Percentiles rank a stretch among this genome's conserved stretches.
These are phyloP conservation scores for Thelonectria rubi DNA, from an alignment of 2,329 filamentous ascomycete genomes.

Conservation along the genomic window DNA sequence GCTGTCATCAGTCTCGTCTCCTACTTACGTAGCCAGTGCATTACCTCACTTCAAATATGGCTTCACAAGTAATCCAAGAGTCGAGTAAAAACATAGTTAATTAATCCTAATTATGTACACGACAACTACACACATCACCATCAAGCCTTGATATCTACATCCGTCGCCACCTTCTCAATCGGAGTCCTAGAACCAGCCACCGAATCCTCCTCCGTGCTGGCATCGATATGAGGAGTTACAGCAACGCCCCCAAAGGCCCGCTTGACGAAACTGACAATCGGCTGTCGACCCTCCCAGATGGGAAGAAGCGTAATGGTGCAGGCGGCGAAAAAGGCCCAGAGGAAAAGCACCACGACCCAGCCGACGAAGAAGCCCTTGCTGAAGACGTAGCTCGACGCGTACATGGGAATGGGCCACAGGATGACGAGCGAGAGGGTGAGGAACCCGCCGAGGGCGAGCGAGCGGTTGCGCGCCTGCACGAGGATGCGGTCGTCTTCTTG, in stretches of 20 bases:
- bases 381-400: slow-evolving; percentile 43
- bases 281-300: slow-evolving; percentile 21
- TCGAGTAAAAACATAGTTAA: background rate
- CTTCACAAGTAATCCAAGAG: too few species aligned
- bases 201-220: slow-evolving; percentile 15
- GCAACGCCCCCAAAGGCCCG: slow-evolving; percentile 2
- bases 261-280: slow-evolving; percentile 12
- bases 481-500: slow-evolving; percentile 20
- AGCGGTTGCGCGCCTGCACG: slow-evolving; percentile 14
- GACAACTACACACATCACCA: background rate
- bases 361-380: slow-evolving; percentile 31
- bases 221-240: slow-evolving; percentile 14
- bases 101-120: background rate
- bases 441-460: slow-evolving; percentile 7
- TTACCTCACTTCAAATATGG: too few species aligned
- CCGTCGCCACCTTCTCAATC: slow-evolving; percentile 14
- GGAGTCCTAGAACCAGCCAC: slow-evolving; percentile 9
- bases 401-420: slow-evolving; percentile 46
- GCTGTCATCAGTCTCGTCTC: background rate
- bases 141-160: slow-evolving; percentile 2
- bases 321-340: slow-evolving; percentile 24
- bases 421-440: slow-evolving; percentile 31
- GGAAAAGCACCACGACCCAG: slow-evolving; percentile 27
- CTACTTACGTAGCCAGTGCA: too few species aligned
- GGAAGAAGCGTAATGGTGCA: slow-evolving; percentile 20